Percentiles rank a stretch among this genome's conserved stretches.
phyloP scores from a whole-genome alignment of 2,329 filamentous ascomycete species.

The Blumeria hordei region DNA sequence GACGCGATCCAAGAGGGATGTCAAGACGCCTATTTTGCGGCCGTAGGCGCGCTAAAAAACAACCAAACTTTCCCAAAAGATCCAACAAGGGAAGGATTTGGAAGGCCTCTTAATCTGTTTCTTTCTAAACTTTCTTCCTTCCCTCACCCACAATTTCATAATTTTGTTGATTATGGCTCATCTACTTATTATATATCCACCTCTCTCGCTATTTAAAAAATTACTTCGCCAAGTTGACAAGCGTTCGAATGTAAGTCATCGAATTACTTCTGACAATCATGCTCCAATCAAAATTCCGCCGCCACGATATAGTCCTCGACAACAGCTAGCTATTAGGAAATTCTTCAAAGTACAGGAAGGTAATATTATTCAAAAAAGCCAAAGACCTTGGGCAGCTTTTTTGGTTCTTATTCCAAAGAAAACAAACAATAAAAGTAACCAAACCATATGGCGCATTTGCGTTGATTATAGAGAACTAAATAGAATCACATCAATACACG shows the following conservation, averaged over 20 bases:
- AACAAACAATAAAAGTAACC: no score
- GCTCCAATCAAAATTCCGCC: not conserved
- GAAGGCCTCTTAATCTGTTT: not conserved
- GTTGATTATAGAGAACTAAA: not conserved
- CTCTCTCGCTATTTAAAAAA: not conserved
- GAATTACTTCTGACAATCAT: not conserved
- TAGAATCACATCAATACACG: not conserved
- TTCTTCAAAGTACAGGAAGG: not conserved
- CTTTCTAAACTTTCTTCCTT: not conserved
- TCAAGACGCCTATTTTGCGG: no score
- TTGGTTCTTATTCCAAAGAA: not conserved
- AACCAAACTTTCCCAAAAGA: no score
- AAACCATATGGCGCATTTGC: not conserved
- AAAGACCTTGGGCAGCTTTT: not conserved
- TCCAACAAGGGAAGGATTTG: no score
- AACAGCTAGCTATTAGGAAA: not conserved
- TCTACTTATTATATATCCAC: not conserved
- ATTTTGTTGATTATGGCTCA: not conserved
- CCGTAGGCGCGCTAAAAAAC: no score
- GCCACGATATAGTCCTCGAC: not conserved
- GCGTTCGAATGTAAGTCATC: not conserved
- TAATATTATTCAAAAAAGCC: not conserved
- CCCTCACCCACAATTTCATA: not conserved
- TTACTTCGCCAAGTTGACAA: not conserved
- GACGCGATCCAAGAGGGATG: no score